Percentiles rank a stretch among this genome's conserved stretches.
Conservation (phyloP, 768 basidiomycete species). For the Leucocoprinus leucothites region DNA sequence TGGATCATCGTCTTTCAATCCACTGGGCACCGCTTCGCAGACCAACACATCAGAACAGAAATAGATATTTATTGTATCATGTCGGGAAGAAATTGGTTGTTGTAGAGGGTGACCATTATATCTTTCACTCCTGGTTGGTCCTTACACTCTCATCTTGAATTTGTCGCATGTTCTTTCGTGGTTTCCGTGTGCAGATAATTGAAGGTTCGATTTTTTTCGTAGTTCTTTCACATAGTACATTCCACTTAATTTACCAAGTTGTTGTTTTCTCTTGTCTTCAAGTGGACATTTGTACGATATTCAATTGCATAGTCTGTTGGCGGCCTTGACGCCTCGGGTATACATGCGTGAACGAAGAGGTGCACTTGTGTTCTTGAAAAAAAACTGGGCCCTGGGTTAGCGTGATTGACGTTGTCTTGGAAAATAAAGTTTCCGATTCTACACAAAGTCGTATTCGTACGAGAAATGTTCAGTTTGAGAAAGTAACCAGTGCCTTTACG, state of each 20-base stretch:
- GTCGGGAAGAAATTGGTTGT: too few relatives aligned
- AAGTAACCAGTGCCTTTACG: too few relatives aligned
- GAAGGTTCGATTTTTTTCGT: not conserved
- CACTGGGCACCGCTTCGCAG: not conserved
- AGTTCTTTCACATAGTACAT: too few relatives aligned
- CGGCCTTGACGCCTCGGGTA: too few relatives aligned
- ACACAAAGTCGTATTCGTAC: too few relatives aligned
- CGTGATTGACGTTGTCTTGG: too few relatives aligned
- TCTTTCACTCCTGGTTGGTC: not conserved
- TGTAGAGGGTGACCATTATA: not conserved
- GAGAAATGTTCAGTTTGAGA: too few relatives aligned
- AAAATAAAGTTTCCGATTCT: too few relatives aligned
- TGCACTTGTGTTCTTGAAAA: too few relatives aligned
- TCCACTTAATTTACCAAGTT: conserved; percentile 3
- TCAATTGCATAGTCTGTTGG: not conserved
- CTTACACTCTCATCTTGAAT: not conserved
- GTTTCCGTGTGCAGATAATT: not conserved
- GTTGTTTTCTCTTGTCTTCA: not conserved
- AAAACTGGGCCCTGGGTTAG: too few relatives aligned
- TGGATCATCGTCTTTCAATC: not conserved
- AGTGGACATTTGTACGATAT: not conserved
- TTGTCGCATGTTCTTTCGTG: not conserved
- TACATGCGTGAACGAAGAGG: too few relatives aligned
- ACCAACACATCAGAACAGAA: not conserved
- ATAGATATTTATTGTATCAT: not conserved